Base-by-base conservation (phyloP, 164 flowering plant genomes). In the Protea cynaroides region DNA sequence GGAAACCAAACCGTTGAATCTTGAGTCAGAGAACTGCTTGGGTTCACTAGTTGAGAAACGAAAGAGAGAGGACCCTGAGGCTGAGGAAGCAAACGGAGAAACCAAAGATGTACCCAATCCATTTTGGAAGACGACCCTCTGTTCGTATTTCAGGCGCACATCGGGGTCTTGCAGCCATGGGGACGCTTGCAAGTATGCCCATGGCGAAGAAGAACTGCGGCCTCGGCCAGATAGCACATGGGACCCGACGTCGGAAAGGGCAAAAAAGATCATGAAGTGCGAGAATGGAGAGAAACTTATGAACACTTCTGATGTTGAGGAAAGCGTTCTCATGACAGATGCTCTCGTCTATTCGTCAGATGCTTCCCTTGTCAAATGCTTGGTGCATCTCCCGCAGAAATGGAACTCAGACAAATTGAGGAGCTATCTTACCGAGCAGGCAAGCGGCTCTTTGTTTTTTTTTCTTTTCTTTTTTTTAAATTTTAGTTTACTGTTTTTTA, bases 201-300 rank as follows among this genome's bases (percentile, higher is more conserved):
- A 94, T 71, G 77, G 88, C 22, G 99, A 94, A 72, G 82, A 66
- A 63, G 99, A 94, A 86, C 83, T 94, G 59, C 80, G 82, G 17
- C 80, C 61, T 1, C 75, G 93, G 23, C 96, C 95, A 3, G 96
- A 91, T 62, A 81, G 78, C 25, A 71, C 95, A 2, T 94, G 99
- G 97, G 99, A 94, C 74, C 99, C 99, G 8, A 89, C 97, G 0
- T 94, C 99, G 43, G 88, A 91, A 78, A 72, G 87, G 56, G 96
- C 83, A 12, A 90, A 87, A 79, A 83, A 86, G 88, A 61, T 80
- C 37, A 43, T 64, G 76, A 84, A 76, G 66, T 55, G 49, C 52
- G 78, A 69, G 62, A 58, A 70, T 46, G 80, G 62, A 7, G 83
- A 68, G 24, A 68, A 66, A 37, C 25, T 56, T 19, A 29, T 5